Evolutionary conservation across 2,329 filamentous ascomycete genomes (phyloP), one percentile per base, ranked within the genome.

Genomic region (Hymenoscyphus repandus): DNA sequence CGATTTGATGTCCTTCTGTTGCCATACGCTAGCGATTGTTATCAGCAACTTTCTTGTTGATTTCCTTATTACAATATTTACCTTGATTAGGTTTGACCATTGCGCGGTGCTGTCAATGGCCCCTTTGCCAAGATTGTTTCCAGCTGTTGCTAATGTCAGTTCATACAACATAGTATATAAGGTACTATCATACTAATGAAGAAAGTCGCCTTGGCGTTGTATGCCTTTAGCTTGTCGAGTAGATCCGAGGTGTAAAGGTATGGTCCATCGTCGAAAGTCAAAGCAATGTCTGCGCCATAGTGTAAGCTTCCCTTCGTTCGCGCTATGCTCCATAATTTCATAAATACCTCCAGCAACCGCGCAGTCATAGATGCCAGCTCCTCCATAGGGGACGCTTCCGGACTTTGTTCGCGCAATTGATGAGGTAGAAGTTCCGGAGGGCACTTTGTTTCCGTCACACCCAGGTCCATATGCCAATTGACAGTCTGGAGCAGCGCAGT

Each of bases 211-310:
- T 79, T 83, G 12, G 79, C 82, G 27, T 75, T 70, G 61, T 84
- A 82, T 22, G 69, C 71, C 52, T 74, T 73, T 41, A 87, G 72
- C 48, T 83, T 71, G 59, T 50, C 42, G 12, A 50, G 43, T 20
- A 50, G 27, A 18, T 86, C 78, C 11, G 86, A 72, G 1, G 82
- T 86, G 65, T 80, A 84, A 30, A 73, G 65, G 56, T 77, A 78
- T n/a, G 83, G 83, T 2, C 83, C 83, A 61, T 86, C 83, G 58
- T 86, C 83, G 58, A 78, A 86, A 1, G 82, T 86, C 50, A 87
- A 65, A 17, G 83, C 83, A 56, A 86, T 73, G 6, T 78, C 78
- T 51, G 22, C n/a, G n/a, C 7, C 1, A 18, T 33, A 34, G n/a
- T 11, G 17, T 36, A 30, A 49, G 46, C 15, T 15, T n/a, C n/a